Base-by-base conservation (phyloP, 139 green algal species). In the Yamagishiella unicocca region DNA sequence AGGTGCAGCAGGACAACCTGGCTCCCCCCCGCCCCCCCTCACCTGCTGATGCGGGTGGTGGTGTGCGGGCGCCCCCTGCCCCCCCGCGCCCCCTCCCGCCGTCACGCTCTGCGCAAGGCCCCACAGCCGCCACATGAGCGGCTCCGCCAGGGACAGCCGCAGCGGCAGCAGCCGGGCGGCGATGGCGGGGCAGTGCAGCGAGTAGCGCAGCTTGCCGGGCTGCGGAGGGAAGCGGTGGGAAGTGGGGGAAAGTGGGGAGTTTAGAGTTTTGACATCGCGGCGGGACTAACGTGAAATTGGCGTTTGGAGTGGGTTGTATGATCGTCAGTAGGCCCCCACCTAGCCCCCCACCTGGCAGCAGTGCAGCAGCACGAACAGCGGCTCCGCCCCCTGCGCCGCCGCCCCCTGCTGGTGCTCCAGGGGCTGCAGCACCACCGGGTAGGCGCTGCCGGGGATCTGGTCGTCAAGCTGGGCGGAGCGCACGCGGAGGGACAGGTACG, bases 401-500 rank as follows among this genome's bases (percentile, higher is more conserved):
- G 29, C 43, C 45, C 9, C 72, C 31, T 19, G 31, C 58, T 68
- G 40, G 25, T 55, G 77, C 61, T 78, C 81, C 74, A 78, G 74
- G 38, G 93, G 88, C 61, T 88, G 89, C 87, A 97, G 70, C 70
- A 96, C 79, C 70, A 98, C 96, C 2, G 96, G 96, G 80, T 95
- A 95, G 31, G 91, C 89, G 25, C 82, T 91, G 9, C 79, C 91
- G 19, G 90, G 76, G 7, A 95, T 84, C 93, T 97, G 93, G 85
- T 98, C 93, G 82, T 98, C 96, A 50, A 96, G 73, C 92, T 98
- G 95, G 22, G 94, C 31, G 74, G 8, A 22, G 33, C 66, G 38
- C 22, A 87, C 0, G 25, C 58, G 79, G 42, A 85, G 37, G 14
- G 31, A 46, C 2, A 82, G 22, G 25, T 82, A n/a, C 33, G 17